Conservation (phyloP, 2,329 filamentous ascomycete genomes). For the Verticillium nubilum region DNA sequence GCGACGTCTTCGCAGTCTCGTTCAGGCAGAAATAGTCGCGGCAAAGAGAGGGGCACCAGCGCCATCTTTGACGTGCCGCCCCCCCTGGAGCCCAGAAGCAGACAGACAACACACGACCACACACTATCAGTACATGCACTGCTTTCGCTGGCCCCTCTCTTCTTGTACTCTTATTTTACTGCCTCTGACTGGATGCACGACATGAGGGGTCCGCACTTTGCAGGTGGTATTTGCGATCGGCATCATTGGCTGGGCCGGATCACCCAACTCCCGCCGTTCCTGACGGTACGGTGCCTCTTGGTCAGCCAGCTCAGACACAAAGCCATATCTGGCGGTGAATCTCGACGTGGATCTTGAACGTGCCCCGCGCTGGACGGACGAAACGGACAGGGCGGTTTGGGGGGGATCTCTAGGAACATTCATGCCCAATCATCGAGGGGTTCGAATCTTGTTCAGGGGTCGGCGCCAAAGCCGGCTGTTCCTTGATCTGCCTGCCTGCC, state of each 20-base stretch:
- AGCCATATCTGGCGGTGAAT: neutral
- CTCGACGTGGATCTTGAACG: no score
- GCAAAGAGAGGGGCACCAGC: neutral
- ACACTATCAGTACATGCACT: no score
- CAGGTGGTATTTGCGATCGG: neutral
- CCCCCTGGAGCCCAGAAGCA: neutral
- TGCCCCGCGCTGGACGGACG: no score
- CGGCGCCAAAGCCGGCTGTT: no score
- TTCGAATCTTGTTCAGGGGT: neutral
- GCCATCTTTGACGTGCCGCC: neutral
- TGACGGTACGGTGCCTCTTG: neutral
- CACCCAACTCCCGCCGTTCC: neutral
- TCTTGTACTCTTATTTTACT: neutral
- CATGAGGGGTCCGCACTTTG: neutral
- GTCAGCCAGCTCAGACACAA: neutral
- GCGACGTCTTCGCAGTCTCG: neutral
- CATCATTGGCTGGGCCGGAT: neutral
- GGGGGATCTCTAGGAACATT: neutral
- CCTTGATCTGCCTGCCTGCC: no score
- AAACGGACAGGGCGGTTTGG: neutral
- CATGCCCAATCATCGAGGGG: neutral
- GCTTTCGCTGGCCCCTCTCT: neutral
- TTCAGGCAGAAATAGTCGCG: conserved; percentile 1
- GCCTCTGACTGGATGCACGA: neutral
- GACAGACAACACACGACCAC: neutral